These are phyloP conservation scores for Fusarium continuum DNA, from an alignment of 2,329 filamentous ascomycete species.

Conservation along the genomic window DNA sequence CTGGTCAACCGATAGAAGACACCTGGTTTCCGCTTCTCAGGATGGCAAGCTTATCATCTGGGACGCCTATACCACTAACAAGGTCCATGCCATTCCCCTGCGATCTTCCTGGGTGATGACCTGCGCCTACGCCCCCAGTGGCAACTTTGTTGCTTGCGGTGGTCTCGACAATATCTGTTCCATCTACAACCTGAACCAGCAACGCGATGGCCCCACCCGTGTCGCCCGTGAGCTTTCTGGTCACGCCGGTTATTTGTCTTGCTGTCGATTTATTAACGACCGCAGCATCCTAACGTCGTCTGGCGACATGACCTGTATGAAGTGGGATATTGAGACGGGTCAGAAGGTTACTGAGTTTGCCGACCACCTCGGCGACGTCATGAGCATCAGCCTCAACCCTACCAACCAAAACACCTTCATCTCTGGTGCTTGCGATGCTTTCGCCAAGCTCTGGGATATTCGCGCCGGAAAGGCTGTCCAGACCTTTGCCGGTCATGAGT, in stretches of 20 bases:
- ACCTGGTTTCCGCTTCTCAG: slow-evolving; percentile 97
- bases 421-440: slow-evolving; percentile 98
- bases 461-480: slow-evolving; percentile 97
- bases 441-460: slow-evolving; percentile 99
- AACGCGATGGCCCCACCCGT: slow-evolving; percentile 93
- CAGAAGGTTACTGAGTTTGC: slow-evolving; percentile 98
- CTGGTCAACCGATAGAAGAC: slow-evolving; percentile 98
- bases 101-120: slow-evolving; percentile 99
- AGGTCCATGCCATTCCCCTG: slow-evolving; percentile 97
- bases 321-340: slow-evolving; percentile 99
- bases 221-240: slow-evolving; percentile 96
- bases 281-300: slow-evolving; percentile 97
- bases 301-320: slow-evolving; percentile 99
- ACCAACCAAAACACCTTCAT: slow-evolving; percentile 99
- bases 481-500: slow-evolving; percentile 98
- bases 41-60: slow-evolving; percentile 99
- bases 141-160: slow-evolving; percentile 98
- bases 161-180: slow-evolving; percentile 99
- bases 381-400: slow-evolving; percentile 99
- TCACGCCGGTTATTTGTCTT: slow-evolving; percentile 96
- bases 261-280: slow-evolving; percentile 99
- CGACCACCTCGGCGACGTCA: slow-evolving; percentile 97
- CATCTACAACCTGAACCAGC: slow-evolving; percentile 97
- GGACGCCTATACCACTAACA: slow-evolving; percentile 99
- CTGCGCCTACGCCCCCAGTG: slow-evolving; percentile 97